A percentile compares a stretch with the other conserved stretches of the same genome.
Conservation (phyloP, 2,329 filamentous ascomycete genomes). For the Talaromyces pinophilus region DNA sequence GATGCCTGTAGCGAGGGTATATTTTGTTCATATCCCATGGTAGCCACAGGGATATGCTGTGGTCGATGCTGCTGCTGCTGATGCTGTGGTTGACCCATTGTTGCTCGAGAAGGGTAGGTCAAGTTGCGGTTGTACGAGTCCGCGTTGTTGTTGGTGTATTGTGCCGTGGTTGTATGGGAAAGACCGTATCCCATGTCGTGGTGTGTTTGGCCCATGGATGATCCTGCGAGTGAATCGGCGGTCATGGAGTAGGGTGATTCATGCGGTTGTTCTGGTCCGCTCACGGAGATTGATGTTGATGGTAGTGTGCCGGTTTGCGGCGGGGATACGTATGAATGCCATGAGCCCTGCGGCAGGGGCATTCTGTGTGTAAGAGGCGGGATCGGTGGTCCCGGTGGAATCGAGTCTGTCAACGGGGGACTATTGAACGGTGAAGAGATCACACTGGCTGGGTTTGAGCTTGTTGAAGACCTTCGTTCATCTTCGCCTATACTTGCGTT, state of each 20-base stretch:
- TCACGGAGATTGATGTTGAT: neutral
- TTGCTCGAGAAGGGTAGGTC: slow-evolving; percentile 16
- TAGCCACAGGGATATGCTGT: slow-evolving; percentile 14
- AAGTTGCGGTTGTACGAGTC: slow-evolving; percentile 13
- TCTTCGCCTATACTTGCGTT: slow-evolving; percentile 14
- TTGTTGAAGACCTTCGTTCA: slow-evolving; percentile 24
- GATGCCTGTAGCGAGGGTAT: slow-evolving; percentile 12
- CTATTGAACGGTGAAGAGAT: slow-evolving; percentile 23
- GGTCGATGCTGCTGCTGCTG: slow-evolving; percentile 16
- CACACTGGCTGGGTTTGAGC: slow-evolving; percentile 23
- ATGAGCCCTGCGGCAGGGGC: slow-evolving; percentile 21
- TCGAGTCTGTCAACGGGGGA: slow-evolving; percentile 17
- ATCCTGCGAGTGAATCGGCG: slow-evolving; percentile 2
- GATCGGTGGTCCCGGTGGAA: slow-evolving; percentile 19
- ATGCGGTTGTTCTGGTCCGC: slow-evolving; percentile 8
- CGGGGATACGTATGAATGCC: slow-evolving; percentile 21
- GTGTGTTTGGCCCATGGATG: slow-evolving; percentile 11
- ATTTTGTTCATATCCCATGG: slow-evolving; percentile 19
- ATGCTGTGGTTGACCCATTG: neutral
- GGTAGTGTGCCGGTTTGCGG: neutral
- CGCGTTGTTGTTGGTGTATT: slow-evolving; percentile 10
- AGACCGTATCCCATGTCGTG: slow-evolving; percentile 17
- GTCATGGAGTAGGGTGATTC: slow-evolving; percentile 5
- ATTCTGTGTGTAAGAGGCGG: slow-evolving; percentile 20
- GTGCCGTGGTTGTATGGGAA: slow-evolving; percentile 2